These are phyloP conservation scores for Cubamyces sp. DNA, from an alignment of 768 basidiomycete species.

Conservation along the genomic window DNA sequence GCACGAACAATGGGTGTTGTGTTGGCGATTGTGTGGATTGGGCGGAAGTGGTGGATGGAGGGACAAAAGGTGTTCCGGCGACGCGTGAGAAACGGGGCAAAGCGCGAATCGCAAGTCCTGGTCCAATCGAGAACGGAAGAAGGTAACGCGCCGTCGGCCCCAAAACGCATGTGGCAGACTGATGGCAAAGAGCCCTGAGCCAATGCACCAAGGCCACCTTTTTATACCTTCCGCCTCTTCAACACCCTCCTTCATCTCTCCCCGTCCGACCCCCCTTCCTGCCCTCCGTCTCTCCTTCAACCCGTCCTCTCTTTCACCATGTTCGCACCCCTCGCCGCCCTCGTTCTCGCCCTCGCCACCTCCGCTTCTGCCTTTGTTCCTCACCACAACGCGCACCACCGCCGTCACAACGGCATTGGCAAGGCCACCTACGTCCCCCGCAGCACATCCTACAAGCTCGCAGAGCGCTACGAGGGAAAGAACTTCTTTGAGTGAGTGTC, in stretches of 20 bases:
- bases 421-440: conserved; percentile 24
- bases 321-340: conserved; percentile 38
- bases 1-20: background rate
- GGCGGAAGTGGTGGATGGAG: conserved; percentile 1
- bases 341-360: conserved; percentile 41
- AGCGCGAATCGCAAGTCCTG: background rate
- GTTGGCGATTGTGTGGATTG: background rate
- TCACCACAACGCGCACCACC: conserved; percentile 30
- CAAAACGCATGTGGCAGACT: conserved; percentile 11
- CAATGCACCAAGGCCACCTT: conserved; percentile 1
- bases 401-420: conserved; percentile 36
- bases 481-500: conserved; percentile 61
- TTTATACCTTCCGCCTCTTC: conserved; percentile 10
- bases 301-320: conserved; percentile 29
- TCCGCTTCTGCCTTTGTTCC: conserved; percentile 43
- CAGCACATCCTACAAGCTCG: conserved; percentile 38
- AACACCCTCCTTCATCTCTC: conserved; percentile 9
- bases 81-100: conserved; percentile 11
- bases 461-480: conserved; percentile 51
- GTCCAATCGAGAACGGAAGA: background rate
- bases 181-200: conserved; percentile 3
- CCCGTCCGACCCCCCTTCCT: background rate
- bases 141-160: background rate
- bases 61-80: conserved; percentile 21
- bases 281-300: conserved; percentile 14